Base-by-base conservation (phyloP, 371 early-diverging fungal species). In the Mucor lusitanicus region DNA sequence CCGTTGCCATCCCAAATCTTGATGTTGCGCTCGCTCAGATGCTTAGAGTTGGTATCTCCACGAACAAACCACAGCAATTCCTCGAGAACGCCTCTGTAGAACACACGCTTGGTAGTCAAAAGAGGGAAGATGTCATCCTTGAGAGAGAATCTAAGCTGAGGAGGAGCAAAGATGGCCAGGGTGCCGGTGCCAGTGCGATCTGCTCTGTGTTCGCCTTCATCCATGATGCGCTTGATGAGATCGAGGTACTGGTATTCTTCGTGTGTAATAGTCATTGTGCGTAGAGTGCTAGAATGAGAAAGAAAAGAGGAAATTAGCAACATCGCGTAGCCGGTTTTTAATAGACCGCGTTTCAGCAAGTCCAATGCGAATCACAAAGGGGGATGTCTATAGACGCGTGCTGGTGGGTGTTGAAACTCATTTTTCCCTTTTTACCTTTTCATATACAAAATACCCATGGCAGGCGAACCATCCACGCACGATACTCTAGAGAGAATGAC, bases 1-100 rank as follows among this genome's bases (percentile, higher is more conserved):
- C 97, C 96, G 81, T 99, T 99, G 35, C 93, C 96, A 66, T 99
- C 97, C 99, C 99, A 99, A 65, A 99, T 99, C 59, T 96, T 89
- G 56, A 99, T 85, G 27, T 89, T 90, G 66, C 95, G 95, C 17
- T 88, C 93, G 46, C 87, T 78, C 40, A 99, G 82, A 25, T 93
- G 84, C 25, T 85, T 84, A 9, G 92, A 88, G 76, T 99, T 93
- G 17, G 99, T 99, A 40, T 95, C 92, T 2, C 96, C 99, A 37
- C 91, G 88, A 27, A 99, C 83, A 76, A 99, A 99, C 95, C 99
- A 99, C 37, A 99, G 86, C 6, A 99, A 85, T 74, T 99, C 99
- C 77, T 99, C 99, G 32, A 91, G 83, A 0, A 99, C 95, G 1
- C 92, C 92, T 35, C 97, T 90, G 72, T 94, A 89, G 59, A 94